Conservation (phyloP, 345 rosid genomes). For the Pistacia integerrima region DNA sequence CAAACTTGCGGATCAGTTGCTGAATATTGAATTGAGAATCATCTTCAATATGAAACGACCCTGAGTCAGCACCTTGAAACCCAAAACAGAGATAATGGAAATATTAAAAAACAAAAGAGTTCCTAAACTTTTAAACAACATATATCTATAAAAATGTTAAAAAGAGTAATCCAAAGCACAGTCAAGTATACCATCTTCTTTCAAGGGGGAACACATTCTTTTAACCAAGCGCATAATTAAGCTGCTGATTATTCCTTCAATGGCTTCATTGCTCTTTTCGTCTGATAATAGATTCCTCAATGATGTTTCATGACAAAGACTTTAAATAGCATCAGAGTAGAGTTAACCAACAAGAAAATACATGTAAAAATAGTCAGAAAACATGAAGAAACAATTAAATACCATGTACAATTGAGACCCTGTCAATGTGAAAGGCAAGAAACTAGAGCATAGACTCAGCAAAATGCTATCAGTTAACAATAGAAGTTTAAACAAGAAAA, state of each 20-base stretch:
- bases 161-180: too few relatives aligned
- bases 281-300: slow-evolving; percentile 53
- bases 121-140: neutral
- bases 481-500: too few relatives aligned
- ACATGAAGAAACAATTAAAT: neutral
- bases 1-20: slow-evolving; percentile 84
- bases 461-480: too few relatives aligned
- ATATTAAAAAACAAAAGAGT: neutral
- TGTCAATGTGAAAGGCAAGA: too few relatives aligned
- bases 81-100: slow-evolving; percentile 13
- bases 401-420: too few relatives aligned
- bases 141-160: neutral
- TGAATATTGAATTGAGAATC: slow-evolving; percentile 59
- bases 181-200: slow-evolving; percentile 41
- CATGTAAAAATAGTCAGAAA: neutral
- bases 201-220: slow-evolving; percentile 61
- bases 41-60: slow-evolving; percentile 31
- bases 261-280: slow-evolving; percentile 49
- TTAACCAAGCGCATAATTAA: slow-evolving; percentile 57
- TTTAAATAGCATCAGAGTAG: neutral
- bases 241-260: slow-evolving; percentile 60
- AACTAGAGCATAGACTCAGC: too few relatives aligned
- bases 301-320: slow-evolving; percentile 47
- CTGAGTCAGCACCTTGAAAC: slow-evolving; percentile 33
- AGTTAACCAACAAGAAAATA: slow-evolving; percentile 7